Percentiles rank a stretch among this genome's conserved stretches.
phyloP scores from a whole-genome alignment of 1,284 basidiomycete genomes.

The Cryptococcus amylolentus region DNA sequence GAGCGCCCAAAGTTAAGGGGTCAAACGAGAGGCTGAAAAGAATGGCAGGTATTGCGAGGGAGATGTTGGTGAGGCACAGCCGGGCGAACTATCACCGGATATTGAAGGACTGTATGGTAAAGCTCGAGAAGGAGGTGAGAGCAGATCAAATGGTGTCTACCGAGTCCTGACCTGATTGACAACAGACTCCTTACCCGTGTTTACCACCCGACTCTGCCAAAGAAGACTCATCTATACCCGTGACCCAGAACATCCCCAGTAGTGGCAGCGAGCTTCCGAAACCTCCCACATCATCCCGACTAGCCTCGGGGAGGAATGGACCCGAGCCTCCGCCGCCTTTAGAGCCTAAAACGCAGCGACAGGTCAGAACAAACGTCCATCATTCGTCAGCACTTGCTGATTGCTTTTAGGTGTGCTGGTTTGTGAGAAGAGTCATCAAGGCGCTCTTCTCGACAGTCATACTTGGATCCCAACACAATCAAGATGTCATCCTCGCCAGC shows the following conservation, averaged over 20 bases:
- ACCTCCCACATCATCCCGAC: too few relatives aligned
- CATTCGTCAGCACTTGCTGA: not conserved
- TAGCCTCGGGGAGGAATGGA: too few relatives aligned
- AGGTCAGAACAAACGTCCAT: conserved; percentile 41
- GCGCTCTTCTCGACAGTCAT: conserved; percentile 69
- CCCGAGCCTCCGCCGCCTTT: not conserved
- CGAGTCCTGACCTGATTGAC: too few relatives aligned
- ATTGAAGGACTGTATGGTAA: conserved; percentile 4
- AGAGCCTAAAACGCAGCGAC: conserved; percentile 42
- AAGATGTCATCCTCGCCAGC: conserved; percentile 62
- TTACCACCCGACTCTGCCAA: too few relatives aligned
- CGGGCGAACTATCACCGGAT: conserved; percentile 17
- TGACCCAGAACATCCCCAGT: conserved; percentile 1
- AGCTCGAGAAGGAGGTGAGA: too few relatives aligned
- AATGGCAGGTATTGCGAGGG: conserved; percentile 24
- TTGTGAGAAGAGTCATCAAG: conserved; percentile 62
- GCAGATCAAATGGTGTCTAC: too few relatives aligned
- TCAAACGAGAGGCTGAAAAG: conserved; percentile 5
- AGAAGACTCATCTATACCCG: not conserved
- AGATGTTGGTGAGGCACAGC: conserved; percentile 26
- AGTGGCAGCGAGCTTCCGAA: not conserved
- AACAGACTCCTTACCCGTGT: too few relatives aligned
- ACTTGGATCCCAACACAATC: conserved; percentile 74
- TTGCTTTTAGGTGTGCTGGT: conserved; percentile 63
- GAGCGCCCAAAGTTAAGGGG: conserved; percentile 1